A percentile compares a stretch with the other conserved stretches of the same genome.
These are phyloP conservation scores for Podila verticillata DNA, from an alignment of 192 early-diverging fungal species.

Conservation along the genomic window DNA sequence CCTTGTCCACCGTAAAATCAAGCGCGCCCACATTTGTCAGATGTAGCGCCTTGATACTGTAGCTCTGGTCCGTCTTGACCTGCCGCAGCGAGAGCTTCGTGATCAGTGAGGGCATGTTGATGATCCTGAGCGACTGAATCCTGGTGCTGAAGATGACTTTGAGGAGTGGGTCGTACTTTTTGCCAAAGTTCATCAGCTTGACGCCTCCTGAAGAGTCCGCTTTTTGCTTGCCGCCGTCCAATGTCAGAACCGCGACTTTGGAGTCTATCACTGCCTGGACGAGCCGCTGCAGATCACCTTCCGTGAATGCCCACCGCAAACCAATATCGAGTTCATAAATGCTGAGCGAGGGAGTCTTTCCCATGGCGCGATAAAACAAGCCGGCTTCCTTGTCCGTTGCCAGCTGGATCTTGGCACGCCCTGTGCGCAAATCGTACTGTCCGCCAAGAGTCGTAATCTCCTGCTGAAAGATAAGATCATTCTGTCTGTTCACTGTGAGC, in stretches of 20 bases:
- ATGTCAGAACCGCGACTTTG: constrained; percentile 2
- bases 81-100: constrained; percentile 15
- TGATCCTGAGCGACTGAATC: constrained; percentile 16
- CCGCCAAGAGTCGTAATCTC: constrained; percentile 10
- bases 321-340: constrained; percentile 24
- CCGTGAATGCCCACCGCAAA: constrained; percentile 20
- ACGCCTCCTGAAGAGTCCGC: background rate
- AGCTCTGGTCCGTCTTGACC: background rate
- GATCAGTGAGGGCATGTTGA: constrained; percentile 26
- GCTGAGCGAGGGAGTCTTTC: constrained; percentile 6
- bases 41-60: constrained; percentile 6
- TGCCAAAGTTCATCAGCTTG: constrained; percentile 20
- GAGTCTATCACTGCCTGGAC: constrained; percentile 16
- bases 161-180: constrained; percentile 34
- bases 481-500: constrained; percentile 12
- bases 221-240: constrained; percentile 26
- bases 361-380: constrained; percentile 20
- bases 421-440: constrained; percentile 20
- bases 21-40: constrained; percentile 20
- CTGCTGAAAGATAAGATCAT: constrained; percentile 25
- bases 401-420: constrained; percentile 14
- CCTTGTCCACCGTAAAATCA: constrained; percentile 6
- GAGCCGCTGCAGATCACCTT: constrained; percentile 19
- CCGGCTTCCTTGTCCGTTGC: constrained; percentile 4
- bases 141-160: constrained; percentile 19